Evolutionary conservation across 345 rosid genomes (phyloP), one percentile per base, ranked within the genome.

Genomic region (Boechera retrofracta): DNA sequence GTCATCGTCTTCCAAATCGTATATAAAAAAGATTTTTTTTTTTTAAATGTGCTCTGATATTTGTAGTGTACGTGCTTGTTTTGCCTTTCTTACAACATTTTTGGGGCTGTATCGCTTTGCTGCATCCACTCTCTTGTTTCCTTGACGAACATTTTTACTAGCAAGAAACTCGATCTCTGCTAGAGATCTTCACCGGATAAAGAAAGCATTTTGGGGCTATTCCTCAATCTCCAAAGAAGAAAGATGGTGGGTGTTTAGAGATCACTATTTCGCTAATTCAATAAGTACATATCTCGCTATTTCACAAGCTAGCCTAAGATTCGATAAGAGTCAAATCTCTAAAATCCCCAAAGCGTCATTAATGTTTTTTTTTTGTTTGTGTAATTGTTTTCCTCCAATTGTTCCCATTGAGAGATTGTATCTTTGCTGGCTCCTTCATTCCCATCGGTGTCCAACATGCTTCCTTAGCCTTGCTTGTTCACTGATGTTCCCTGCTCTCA

Each of bases 361-460:
- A 21, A 21, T 21, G 39, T 36, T 7, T 52, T 21, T 4, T 51
- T 3, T 18, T 51, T 3, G 5, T 8, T 52, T 21, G 32, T 52
- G 6, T 10, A 4, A 9, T 41, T 52, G 12, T 52, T 52, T 4
- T 24, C 56, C 1, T 52, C 56, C 56, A 21, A 24, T 21, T 38
- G 42, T 6, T 13, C 15, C 16, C 51, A 47, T 18, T 2, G 21
- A 51, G 12, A 51, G 56, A 21, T 2, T 54, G 58, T 26, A 54
- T 26, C 58, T 28, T 28, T 9, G 9, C 11, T 31, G 39, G 39
- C 2, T 56, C 61, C 21, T 56, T 56, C 39, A 56, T 56, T 56
- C 61, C 61, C 61, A 56, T 56, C 38, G 39, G 61, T 56, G 15
- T 56, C 61, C 61, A 31, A 31, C 10, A 56, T 56, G 61, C 10